These are phyloP conservation scores for Inga leiocalycina DNA, from an alignment of 306 rosid genomes.

Conservation along the genomic window DNA sequence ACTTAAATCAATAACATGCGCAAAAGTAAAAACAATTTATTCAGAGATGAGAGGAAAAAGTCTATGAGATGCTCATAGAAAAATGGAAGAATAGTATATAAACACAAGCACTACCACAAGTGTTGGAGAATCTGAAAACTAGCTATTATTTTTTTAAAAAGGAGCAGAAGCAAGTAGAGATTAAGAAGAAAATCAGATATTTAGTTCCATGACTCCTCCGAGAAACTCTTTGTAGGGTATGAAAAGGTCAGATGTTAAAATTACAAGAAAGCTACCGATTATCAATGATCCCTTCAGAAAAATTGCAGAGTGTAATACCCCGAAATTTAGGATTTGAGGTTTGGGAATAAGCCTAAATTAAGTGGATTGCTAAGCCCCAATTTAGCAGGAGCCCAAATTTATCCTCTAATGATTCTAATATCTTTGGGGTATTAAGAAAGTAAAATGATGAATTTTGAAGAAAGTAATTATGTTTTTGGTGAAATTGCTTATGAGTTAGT, in stretches of 20 bases:
- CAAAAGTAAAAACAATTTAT: not conserved
- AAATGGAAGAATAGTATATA: not conserved
- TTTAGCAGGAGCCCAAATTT: too few relatives aligned
- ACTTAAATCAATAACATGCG: not conserved
- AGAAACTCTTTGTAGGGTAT: not conserved
- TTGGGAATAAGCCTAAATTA: too few relatives aligned
- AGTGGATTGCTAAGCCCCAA: too few relatives aligned
- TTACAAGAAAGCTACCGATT: not conserved
- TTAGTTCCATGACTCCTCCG: not conserved
- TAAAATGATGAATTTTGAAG: too few relatives aligned
- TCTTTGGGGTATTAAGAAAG: too few relatives aligned
- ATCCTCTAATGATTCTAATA: too few relatives aligned
- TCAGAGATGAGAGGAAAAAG: not conserved
- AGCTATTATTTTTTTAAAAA: not conserved
- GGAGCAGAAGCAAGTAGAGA: not conserved
- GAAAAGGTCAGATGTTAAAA: not conserved
- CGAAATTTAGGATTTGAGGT: too few relatives aligned
- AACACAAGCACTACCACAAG: not conserved
- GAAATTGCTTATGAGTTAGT: too few relatives aligned
- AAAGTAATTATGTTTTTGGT: too few relatives aligned
- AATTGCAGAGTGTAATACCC: too few relatives aligned
- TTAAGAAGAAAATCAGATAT: constrained; percentile 11
- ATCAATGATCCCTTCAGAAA: not conserved
- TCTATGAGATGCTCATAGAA: not conserved
- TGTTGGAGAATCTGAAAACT: not conserved